Evolutionary conservation across 2,329 filamentous ascomycete species (phyloP), one percentile per base, ranked within the genome.

Genomic region (Rachicladosporium sp.): DNA sequence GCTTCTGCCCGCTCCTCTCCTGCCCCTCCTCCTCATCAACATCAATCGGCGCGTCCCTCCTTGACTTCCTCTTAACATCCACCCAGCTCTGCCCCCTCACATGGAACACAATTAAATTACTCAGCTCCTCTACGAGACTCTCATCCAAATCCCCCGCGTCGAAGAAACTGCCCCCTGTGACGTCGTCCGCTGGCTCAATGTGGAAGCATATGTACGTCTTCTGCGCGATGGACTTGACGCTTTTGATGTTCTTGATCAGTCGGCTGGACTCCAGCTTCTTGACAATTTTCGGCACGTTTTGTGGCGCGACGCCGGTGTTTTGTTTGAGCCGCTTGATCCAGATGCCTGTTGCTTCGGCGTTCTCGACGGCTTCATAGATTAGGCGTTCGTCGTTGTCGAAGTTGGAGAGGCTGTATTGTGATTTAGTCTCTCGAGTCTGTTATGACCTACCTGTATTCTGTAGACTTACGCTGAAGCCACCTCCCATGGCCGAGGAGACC

Each of bases 171-270:
- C 91, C 91, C 35, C 91, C 91, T 0, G 87, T 93, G 35, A 93
- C 84, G 45, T 91, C 82, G 46, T 95, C 88, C 39, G 81, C 85
- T 0, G 91, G 89, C 8, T 78, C 76, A 44, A 98, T 74, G 46
- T 80, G 80, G 39, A 80, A 77, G 55, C 94, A 80, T 72, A 98
- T 93, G 70, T 91, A 98, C 74, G 93, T 94, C 65, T 93, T 94
- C 58, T 91, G 82, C 49, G 80, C 83, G 21, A 86, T 85, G 56
- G 83, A 80, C 64, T 93, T 87, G 62, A 93, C 87, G 60, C 82
- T 91, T 65, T 89, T 91, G 65, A 96, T 87, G 42, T 80, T 78
- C 54, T 83, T 82, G 60, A 98, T 87, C 57, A 93, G 78, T 29
- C 78, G 77, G 58, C 86, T 88, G 31, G 71, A 67, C 60, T 93